phyloP scores from a whole-genome alignment of 768 basidiomycete species.

The Boletus pseudopeckii region DNA sequence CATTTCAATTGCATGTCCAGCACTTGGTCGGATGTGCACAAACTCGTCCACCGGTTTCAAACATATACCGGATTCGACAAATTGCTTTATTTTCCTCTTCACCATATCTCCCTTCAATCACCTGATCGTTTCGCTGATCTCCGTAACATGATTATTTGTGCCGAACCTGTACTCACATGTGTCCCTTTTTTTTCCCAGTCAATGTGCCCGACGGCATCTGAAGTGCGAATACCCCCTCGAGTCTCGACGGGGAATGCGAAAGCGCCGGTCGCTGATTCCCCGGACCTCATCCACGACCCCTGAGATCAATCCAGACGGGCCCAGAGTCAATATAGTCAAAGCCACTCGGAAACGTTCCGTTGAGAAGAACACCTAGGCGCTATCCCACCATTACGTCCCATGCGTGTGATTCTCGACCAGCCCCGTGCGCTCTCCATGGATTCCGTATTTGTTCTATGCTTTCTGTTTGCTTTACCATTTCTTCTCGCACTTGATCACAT shows the following conservation, averaged over 20 bases:
- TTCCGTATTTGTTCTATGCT: slow-evolving; percentile 18
- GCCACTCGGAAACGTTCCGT: slow-evolving; percentile 27
- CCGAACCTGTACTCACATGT: slow-evolving; percentile 21
- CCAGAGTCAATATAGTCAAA: slow-evolving; percentile 24
- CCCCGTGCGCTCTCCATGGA: not conserved
- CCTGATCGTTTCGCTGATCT: slow-evolving; percentile 26
- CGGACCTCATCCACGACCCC: slow-evolving; percentile 26
- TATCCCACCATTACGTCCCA: slow-evolving; percentile 2
- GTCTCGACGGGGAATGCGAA: slow-evolving; percentile 66
- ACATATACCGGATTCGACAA: slow-evolving; percentile 8
- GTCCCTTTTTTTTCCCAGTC: slow-evolving; percentile 40
- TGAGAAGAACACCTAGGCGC: slow-evolving; percentile 24
- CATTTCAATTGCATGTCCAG: not conserved
- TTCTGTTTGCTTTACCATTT: slow-evolving; percentile 18
- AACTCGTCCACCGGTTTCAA: slow-evolving; percentile 13
- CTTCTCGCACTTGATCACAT: slow-evolving; percentile 10
- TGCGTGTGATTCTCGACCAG: slow-evolving; percentile 10
- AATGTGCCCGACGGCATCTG: slow-evolving; percentile 67
- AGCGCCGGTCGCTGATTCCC: slow-evolving; percentile 36
- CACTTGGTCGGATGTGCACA: slow-evolving; percentile 6
- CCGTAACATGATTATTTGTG: slow-evolving; percentile 16
- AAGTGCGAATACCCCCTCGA: slow-evolving; percentile 70
- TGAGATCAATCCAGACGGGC: slow-evolving; percentile 23
- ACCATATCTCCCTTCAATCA: slow-evolving; percentile 22
- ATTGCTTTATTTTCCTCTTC: not conserved